Conservation (phyloP, 202 grass and related monocot species). For the Saccharum hybrid region DNA sequence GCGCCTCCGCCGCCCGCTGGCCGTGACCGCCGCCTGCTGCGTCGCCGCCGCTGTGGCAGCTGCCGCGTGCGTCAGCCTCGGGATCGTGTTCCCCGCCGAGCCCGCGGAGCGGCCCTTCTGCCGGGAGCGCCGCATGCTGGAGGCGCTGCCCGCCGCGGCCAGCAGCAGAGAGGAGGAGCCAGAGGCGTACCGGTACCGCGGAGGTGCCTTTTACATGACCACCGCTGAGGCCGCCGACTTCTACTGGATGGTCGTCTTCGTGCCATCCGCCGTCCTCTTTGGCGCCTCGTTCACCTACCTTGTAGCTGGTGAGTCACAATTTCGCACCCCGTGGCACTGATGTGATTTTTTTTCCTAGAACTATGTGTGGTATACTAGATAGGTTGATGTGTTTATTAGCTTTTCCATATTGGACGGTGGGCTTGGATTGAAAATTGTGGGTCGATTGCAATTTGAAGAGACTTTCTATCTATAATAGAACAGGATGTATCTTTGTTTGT, state of each 20-base stretch:
- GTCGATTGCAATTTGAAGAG: no score
- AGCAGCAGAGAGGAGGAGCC: slow-evolving; percentile 74
- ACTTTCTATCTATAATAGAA: no score
- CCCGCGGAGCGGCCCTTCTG: slow-evolving; percentile 84
- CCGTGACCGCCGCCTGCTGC: slow-evolving; percentile 42
- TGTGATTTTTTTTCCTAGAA: background rate
- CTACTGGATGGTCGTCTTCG: slow-evolving; percentile 94
- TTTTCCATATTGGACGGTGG: background rate
- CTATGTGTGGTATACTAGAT: background rate
- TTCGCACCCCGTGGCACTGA: background rate
- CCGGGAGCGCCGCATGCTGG: slow-evolving; percentile 67
- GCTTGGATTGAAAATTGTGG: no score
- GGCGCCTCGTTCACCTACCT: slow-evolving; percentile 65
- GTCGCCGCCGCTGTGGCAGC: slow-evolving; percentile 50
- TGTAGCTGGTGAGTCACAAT: slow-evolving; percentile 57
- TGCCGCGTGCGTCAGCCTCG: slow-evolving; percentile 67
- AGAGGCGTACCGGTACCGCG: slow-evolving; percentile 73
- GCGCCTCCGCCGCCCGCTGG: slow-evolving; percentile 55
- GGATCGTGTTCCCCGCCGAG: slow-evolving; percentile 82
- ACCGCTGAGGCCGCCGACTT: slow-evolving; percentile 92
- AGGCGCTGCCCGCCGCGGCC: slow-evolving; percentile 72
- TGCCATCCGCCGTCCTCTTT: slow-evolving; percentile 76
- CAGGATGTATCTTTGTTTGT: no score
- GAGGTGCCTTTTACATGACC: slow-evolving; percentile 86
- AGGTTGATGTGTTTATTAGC: background rate